These are phyloP conservation scores for Brassica juncea DNA, from an alignment of 345 rosid genomes.

Conservation along the genomic window DNA sequence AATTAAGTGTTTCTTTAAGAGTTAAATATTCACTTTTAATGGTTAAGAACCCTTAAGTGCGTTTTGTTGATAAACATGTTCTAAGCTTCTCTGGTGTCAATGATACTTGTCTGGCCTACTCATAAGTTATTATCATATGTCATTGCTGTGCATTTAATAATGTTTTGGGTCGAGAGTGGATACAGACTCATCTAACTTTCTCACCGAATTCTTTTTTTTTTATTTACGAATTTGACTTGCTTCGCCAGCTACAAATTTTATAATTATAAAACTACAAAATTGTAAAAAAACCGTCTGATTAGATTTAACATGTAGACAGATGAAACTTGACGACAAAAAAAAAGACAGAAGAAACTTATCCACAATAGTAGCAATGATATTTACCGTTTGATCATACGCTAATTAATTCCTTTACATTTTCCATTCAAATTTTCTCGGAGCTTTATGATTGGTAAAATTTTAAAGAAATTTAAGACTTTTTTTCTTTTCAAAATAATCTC, in stretches of 20 bases:
- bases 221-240: not conserved
- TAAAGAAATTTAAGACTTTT: not conserved
- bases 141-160: not conserved
- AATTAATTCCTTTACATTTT: not conserved
- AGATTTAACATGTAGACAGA: not conserved
- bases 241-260: not conserved
- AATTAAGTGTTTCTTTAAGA: no score
- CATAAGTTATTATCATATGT: not conserved
- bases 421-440: not conserved
- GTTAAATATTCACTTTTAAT: no score
- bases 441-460: not conserved
- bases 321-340: not conserved
- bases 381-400: not conserved
- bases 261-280: not conserved
- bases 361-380: not conserved
- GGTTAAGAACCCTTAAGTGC: no score
- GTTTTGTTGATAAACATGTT: no score
- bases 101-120: not conserved
- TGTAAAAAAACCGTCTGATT: not conserved
- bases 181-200: not conserved
- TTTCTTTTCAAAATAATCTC: not conserved
- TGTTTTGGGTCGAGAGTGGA: not conserved
- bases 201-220: not conserved
- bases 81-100: no score
- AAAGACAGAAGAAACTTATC: not conserved